These are phyloP conservation scores for Eragrostis nindensis DNA, from an alignment of 176 grass and related monocot genomes.

Conservation along the genomic window DNA sequence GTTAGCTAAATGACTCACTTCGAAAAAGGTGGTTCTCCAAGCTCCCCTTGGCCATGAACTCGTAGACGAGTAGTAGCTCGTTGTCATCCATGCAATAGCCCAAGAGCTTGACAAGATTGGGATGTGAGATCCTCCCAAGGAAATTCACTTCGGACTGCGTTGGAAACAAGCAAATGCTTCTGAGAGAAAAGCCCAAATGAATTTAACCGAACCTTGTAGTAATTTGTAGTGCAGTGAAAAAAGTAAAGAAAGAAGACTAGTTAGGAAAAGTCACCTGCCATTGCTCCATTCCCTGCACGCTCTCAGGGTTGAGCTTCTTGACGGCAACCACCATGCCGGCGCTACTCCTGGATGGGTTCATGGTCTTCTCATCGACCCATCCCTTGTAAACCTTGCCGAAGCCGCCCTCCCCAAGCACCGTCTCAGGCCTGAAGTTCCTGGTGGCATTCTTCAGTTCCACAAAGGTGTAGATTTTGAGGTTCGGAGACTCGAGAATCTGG, in stretches of 20 bases:
- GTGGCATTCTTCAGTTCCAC: slow-evolving; percentile 64
- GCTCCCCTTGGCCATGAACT: slow-evolving; percentile 84
- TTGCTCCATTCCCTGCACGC: slow-evolving; percentile 83
- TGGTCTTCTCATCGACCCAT: slow-evolving; percentile 76
- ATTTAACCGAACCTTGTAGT: not conserved
- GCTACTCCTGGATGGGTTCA: slow-evolving; percentile 59
- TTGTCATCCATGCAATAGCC: slow-evolving; percentile 84
- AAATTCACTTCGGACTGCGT: slow-evolving; percentile 95
- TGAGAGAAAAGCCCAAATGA: not conserved
- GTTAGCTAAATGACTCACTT: slow-evolving; percentile 62
- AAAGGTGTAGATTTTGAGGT: slow-evolving; percentile 72
- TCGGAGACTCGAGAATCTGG: slow-evolving; percentile 65
- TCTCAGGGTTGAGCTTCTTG: slow-evolving; percentile 93
- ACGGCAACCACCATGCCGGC: slow-evolving; percentile 61
- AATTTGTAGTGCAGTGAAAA: not conserved
- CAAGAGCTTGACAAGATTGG: slow-evolving; percentile 87
- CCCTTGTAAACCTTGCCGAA: slow-evolving; percentile 97
- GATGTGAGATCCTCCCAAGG: slow-evolving; percentile 81
- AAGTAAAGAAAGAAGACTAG: not conserved
- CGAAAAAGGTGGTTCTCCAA: slow-evolving; percentile 95
- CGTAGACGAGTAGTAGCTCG: slow-evolving; percentile 84
- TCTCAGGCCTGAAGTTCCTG: slow-evolving; percentile 72
- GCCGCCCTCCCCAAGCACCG: slow-evolving; percentile 75
- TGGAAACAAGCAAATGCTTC: slow-evolving; percentile 11
- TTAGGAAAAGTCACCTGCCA: slow-evolving; percentile 65